These are phyloP conservation scores for Scutellaria barbata DNA, from an alignment of 257 asterid genomes.

Conservation along the genomic window DNA sequence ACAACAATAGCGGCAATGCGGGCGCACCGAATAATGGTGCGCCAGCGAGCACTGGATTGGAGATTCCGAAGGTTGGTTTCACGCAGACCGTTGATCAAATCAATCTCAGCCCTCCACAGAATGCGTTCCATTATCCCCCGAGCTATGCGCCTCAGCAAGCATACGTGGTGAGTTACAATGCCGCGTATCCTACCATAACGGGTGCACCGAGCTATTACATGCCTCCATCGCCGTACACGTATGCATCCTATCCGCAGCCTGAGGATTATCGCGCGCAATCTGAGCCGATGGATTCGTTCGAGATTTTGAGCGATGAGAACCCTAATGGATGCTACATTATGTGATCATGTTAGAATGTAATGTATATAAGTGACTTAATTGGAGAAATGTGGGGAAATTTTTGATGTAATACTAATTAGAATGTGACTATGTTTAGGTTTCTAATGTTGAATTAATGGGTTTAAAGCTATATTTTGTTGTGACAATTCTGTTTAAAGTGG, in stretches of 20 bases:
- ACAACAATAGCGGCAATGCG: constrained; percentile 27
- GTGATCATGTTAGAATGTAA: constrained; percentile 42
- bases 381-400: constrained; percentile 14
- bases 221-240: constrained; percentile 57
- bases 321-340: constrained; percentile 72
- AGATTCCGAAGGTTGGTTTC: constrained; percentile 45
- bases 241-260: constrained; percentile 31
- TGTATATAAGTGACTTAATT: neutral
- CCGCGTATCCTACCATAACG: constrained; percentile 49
- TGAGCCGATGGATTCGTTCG: constrained; percentile 65
- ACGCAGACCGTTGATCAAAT: constrained; percentile 46
- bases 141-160: constrained; percentile 47
- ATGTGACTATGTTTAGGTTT: constrained; percentile 16
- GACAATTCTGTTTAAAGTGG: neutral
- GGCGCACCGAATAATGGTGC: constrained; percentile 41
- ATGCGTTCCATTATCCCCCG: constrained; percentile 42
- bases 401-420: constrained; percentile 11
- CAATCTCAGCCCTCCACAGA: constrained; percentile 46
- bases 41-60: constrained; percentile 50
- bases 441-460: neutral
- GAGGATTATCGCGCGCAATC: constrained; percentile 43
- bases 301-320: constrained; percentile 77
- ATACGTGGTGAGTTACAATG: constrained; percentile 62
- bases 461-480: neutral
- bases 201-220: constrained; percentile 53